Evolutionary conservation across 495 filamentous ascomycete species (phyloP).

Genomic region (Durotheca rogersii): DNA sequence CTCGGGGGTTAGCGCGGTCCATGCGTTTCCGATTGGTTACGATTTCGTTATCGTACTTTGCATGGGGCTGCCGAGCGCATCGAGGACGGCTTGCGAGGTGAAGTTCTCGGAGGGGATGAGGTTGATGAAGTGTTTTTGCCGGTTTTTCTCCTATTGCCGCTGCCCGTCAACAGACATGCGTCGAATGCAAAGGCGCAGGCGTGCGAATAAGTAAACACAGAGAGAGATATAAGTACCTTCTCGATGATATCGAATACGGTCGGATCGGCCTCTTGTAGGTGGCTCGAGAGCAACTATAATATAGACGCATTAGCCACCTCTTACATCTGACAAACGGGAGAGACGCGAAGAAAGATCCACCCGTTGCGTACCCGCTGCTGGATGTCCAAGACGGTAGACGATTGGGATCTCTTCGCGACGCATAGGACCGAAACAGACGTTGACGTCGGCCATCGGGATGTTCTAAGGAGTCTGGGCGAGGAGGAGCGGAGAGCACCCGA

Average conservation of each 20-base stretch:
- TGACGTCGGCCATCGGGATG: conserved; percentile 11
- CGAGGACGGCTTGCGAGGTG: conserved; percentile 93
- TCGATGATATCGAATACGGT: conserved; percentile 82
- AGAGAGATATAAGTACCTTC: conserved; percentile 57
- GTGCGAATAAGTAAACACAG: neutral
- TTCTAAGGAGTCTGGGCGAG: no score
- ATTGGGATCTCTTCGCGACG: conserved; percentile 45
- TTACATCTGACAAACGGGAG: no score
- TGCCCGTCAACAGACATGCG: conserved; percentile 18
- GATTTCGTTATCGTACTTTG: conserved; percentile 65
- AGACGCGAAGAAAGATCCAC: conserved; percentile 16
- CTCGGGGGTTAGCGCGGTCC: conserved; percentile 11
- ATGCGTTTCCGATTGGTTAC: neutral
- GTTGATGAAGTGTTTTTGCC: conserved; percentile 98
- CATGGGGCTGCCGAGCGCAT: conserved; percentile 97
- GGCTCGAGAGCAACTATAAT: conserved; percentile 72
- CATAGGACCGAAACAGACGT: conserved; percentile 24
- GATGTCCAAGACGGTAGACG: conserved; percentile 54
- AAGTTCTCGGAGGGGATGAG: conserved; percentile 99
- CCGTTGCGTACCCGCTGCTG: conserved; percentile 60
- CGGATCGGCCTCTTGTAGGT: conserved; percentile 83
- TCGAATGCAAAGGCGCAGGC: neutral
- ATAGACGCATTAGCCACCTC: conserved; percentile 15
- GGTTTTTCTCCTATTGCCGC: conserved; percentile 74
- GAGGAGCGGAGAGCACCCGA: conserved; percentile 32